A percentile compares a stretch with the other conserved stretches of the same genome.
Evolutionary conservation across 352 stramenopile species (phyloP).

Genomic region (Phytophthora pisi): DNA sequence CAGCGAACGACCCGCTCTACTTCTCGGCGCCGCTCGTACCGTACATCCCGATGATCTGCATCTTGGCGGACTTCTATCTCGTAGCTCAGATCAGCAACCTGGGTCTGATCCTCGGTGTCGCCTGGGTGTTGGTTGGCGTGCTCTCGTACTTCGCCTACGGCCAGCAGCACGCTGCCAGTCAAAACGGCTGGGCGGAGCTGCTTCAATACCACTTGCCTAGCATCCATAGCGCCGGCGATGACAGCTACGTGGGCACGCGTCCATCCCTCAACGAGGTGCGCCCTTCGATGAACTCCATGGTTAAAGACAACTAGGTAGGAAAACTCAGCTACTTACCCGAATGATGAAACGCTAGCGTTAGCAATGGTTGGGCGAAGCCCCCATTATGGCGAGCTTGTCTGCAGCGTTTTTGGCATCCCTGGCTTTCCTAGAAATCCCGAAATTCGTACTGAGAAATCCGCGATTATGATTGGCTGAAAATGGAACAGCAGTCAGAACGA

Average conservation of each 20-base stretch:
- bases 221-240: conserved; percentile 30
- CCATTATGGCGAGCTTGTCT: too few relatives aligned
- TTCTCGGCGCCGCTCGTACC: conserved; percentile 55
- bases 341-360: conserved; percentile 3
- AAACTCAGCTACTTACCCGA: conserved; percentile 8
- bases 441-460: too few relatives aligned
- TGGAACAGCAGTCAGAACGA: too few relatives aligned
- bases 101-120: conserved; percentile 42
- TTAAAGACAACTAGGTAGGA: conserved; percentile 32
- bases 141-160: conserved; percentile 61
- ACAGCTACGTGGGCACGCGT: conserved; percentile 42
- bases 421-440: too few relatives aligned
- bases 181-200: conserved; percentile 46
- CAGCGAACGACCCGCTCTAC: conserved; percentile 32
- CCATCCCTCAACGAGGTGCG: conserved; percentile 53
- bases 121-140: conserved; percentile 44
- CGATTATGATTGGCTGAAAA: too few relatives aligned
- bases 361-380: too few relatives aligned
- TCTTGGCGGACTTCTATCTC: conserved; percentile 57
- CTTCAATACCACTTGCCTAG: conserved; percentile 39
- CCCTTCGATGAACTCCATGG: conserved; percentile 51
- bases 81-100: conserved; percentile 50
- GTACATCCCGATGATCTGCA: conserved; percentile 48
- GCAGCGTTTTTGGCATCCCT: too few relatives aligned
- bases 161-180: conserved; percentile 45